Conservation (phyloP, 306 rosid species). For the Cucurbita ficifolia region DNA sequence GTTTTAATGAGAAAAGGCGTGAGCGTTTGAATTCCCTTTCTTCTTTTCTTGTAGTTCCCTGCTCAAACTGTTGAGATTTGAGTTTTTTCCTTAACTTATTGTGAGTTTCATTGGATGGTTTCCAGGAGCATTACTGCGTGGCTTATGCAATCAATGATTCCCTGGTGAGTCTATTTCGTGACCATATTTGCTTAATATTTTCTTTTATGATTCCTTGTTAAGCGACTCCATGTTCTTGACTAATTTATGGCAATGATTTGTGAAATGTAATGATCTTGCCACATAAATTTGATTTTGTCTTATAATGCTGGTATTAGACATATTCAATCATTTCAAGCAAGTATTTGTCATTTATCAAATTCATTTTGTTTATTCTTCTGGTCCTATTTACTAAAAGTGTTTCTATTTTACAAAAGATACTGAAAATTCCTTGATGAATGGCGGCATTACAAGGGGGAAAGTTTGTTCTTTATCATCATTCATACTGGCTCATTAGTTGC, state of each 20-base stretch:
- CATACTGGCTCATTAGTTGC: neutral
- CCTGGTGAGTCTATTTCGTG: conserved; percentile 34
- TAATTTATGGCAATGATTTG: neutral
- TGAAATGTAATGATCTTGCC: conserved; percentile 2
- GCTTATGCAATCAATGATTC: conserved; percentile 83
- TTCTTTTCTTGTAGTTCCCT: neutral
- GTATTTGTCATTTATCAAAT: neutral
- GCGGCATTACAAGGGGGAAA: neutral
- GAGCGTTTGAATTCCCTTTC: conserved; percentile 7
- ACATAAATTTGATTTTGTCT: neutral
- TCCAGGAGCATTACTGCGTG: conserved; percentile 98
- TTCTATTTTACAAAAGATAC: neutral
- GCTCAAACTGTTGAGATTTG: neutral
- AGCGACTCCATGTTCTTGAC: neutral
- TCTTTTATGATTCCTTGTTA: neutral
- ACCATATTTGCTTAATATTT: neutral
- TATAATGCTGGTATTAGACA: neutral
- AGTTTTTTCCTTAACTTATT: neutral
- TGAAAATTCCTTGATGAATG: neutral
- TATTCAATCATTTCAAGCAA: neutral
- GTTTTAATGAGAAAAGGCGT: conserved; percentile 7
- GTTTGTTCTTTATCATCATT: neutral
- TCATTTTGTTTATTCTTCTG: neutral
- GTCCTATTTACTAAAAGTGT: neutral
- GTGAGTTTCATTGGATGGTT: conserved; percentile 14